These are phyloP conservation scores for Penicillium polonicum DNA, from an alignment of 2,329 filamentous ascomycete genomes.

Conservation along the genomic window DNA sequence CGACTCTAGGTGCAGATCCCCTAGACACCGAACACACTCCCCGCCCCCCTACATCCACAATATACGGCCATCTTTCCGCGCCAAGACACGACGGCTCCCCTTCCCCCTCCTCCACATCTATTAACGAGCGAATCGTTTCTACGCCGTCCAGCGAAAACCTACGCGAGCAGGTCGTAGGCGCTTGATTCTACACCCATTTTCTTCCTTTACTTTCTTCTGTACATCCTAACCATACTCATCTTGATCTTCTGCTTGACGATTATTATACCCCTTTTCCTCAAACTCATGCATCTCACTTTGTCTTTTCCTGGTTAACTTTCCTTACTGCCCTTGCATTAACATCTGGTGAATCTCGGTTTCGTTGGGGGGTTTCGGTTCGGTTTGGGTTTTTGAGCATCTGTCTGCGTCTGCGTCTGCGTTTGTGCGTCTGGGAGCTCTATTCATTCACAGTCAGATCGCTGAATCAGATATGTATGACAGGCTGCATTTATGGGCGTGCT, in stretches of 20 bases:
- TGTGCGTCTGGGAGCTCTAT: neutral
- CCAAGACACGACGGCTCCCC: constrained; percentile 11
- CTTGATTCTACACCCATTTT: constrained; percentile 5
- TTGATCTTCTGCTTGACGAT: constrained; percentile 15
- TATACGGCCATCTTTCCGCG: constrained; percentile 12
- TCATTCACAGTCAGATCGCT: neutral
- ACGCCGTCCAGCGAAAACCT: constrained; percentile 24
- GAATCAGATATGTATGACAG: neutral
- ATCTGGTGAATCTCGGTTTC: constrained; percentile 5
- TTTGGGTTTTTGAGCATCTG: constrained; percentile 4
- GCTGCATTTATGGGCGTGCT: neutral
- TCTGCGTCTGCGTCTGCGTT: neutral
- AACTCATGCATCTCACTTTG: constrained; percentile 12
- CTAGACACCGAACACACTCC: neutral
- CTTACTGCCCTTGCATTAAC: constrained; percentile 15
- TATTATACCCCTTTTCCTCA: constrained; percentile 16
- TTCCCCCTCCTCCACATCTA: constrained; percentile 19
- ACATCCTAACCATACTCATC: constrained; percentile 20
- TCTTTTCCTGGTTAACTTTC: constrained; percentile 11
- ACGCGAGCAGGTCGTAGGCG: constrained; percentile 23
- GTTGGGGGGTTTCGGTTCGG: constrained; percentile 1
- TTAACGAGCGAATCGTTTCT: constrained; percentile 19
- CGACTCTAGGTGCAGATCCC: neutral
- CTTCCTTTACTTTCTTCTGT: constrained; percentile 14
- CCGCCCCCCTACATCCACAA: constrained; percentile 11